Evolutionary conservation across 768 basidiomycete species (phyloP).

Genomic region (Lactifluus pinguis): DNA sequence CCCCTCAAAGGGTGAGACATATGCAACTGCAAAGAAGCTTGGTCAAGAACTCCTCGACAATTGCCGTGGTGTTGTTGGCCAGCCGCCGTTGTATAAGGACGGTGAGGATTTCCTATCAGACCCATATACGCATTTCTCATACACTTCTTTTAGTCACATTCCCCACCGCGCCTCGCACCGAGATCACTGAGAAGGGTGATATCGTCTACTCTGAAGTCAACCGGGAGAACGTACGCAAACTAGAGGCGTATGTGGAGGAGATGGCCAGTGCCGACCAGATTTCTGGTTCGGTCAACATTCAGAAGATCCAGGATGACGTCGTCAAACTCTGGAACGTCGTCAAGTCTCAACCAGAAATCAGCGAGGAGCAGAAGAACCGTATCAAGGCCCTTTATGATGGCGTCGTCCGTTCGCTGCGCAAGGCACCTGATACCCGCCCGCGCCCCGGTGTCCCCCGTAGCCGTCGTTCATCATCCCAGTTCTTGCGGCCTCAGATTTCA

Average conservation of each 20-base stretch:
- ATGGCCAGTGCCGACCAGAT: conserved; percentile 86
- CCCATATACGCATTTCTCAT: background rate
- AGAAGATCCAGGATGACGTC: conserved; percentile 67
- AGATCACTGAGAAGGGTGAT: conserved; percentile 88
- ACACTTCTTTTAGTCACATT: conserved; percentile 65
- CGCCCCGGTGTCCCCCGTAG: conserved; percentile 32
- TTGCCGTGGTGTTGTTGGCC: conserved; percentile 42
- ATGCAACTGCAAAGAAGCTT: too few species aligned
- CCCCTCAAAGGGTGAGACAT: background rate
- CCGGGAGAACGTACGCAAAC: conserved; percentile 91
- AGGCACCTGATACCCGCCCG: too few species aligned
- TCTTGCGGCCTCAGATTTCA: conserved; percentile 86
- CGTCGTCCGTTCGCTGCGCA: conserved; percentile 43
- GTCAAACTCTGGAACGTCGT: conserved; percentile 81
- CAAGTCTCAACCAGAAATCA: conserved; percentile 90
- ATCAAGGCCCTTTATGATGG: conserved; percentile 95
- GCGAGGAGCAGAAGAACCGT: conserved; percentile 36
- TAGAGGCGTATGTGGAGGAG: conserved; percentile 44
- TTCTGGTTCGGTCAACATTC: conserved; percentile 77
- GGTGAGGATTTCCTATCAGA: conserved; percentile 34
- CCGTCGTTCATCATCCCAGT: conserved; percentile 91
- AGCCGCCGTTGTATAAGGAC: conserved; percentile 89
- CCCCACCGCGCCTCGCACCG: conserved; percentile 94
- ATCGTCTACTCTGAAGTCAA: conserved; percentile 93
- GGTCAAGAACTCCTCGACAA: conserved; percentile 24